phyloP scores from a whole-genome alignment of 768 basidiomycete genomes.

The Pulveroboletus sp. region DNA sequence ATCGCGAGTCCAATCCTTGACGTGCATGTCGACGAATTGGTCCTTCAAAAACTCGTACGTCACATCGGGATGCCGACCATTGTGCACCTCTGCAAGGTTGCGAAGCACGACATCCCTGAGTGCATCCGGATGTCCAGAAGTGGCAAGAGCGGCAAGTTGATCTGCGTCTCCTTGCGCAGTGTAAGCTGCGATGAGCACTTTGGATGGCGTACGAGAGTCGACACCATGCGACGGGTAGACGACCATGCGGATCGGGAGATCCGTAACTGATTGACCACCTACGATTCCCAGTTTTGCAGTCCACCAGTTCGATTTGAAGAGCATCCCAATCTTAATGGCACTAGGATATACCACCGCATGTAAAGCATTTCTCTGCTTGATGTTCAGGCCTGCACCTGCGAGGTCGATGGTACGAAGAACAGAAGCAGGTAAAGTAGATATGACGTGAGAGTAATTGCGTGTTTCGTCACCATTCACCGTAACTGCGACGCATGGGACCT shows the following conservation, averaged over 20 bases:
- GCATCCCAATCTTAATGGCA: conserved; percentile 1
- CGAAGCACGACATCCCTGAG: conserved; percentile 6
- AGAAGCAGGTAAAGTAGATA: conserved; percentile 4
- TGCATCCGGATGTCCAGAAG: not conserved
- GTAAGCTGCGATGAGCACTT: conserved; percentile 7
- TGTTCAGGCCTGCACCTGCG: conserved; percentile 2
- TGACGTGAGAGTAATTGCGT: conserved; percentile 10
- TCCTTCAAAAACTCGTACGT: conserved; percentile 2
- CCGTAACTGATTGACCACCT: conserved; percentile 10
- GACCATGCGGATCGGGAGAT: conserved; percentile 7
- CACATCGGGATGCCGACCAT: not conserved
- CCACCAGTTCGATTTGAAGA: conserved; percentile 16
- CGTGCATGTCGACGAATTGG: conserved; percentile 13
- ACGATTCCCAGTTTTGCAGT: conserved; percentile 9
- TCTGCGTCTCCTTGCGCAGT: not conserved
- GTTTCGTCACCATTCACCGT: conserved; percentile 3
- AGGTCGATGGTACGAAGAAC: conserved; percentile 6
- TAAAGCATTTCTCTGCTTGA: conserved; percentile 8
- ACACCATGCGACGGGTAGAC: conserved; percentile 10
- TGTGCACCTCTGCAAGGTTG: conserved; percentile 8
- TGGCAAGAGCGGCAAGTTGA: not conserved
- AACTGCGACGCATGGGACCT: conserved; percentile 3
- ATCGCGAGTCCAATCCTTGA: conserved; percentile 34
- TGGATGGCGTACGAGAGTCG: conserved; percentile 6
- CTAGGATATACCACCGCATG: not conserved